phyloP scores from a whole-genome alignment of 768 basidiomycete species.

The Zangia roseola region DNA sequence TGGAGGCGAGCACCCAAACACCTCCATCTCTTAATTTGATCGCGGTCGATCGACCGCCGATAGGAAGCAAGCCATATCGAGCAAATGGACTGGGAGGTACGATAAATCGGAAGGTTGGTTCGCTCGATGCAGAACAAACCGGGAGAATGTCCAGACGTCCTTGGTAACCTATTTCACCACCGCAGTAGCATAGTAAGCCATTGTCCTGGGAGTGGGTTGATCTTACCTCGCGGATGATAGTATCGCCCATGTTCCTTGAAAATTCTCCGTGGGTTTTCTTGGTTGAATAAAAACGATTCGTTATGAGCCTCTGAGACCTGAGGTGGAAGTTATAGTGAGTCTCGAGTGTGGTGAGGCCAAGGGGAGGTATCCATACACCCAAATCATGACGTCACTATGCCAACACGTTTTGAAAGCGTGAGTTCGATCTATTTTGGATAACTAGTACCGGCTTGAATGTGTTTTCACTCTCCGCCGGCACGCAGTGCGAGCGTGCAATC shows the following conservation, averaged over 20 bases:
- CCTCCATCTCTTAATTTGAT: slow-evolving; percentile 64
- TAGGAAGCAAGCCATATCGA: slow-evolving; percentile 63
- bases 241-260: slow-evolving; percentile 32
- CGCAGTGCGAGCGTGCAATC: no score
- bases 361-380: slow-evolving; percentile 4
- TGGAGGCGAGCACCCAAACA: slow-evolving; percentile 84
- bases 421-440: no score
- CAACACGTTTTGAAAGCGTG: slow-evolving; percentile 14
- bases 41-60: slow-evolving; percentile 85
- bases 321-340: slow-evolving; percentile 20
- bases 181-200: neutral
- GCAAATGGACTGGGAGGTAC: slow-evolving; percentile 54
- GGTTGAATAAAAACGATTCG: neutral
- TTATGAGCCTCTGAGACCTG: slow-evolving; percentile 2
- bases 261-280: slow-evolving; percentile 2
- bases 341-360: slow-evolving; percentile 8
- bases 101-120: slow-evolving; percentile 5
- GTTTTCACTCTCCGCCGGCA: no score
- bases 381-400: slow-evolving; percentile 20
- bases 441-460: no score
- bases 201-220: neutral
- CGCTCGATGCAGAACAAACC: slow-evolving; percentile 34
- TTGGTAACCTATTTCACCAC: slow-evolving; percentile 40
- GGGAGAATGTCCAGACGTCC: slow-evolving; percentile 65
- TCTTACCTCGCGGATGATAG: slow-evolving; percentile 44